Percentiles rank a stretch among this genome's conserved stretches.
These are phyloP conservation scores for Ensete ventricosum DNA, from an alignment of 176 grass and related monocot genomes.

Conservation along the genomic window DNA sequence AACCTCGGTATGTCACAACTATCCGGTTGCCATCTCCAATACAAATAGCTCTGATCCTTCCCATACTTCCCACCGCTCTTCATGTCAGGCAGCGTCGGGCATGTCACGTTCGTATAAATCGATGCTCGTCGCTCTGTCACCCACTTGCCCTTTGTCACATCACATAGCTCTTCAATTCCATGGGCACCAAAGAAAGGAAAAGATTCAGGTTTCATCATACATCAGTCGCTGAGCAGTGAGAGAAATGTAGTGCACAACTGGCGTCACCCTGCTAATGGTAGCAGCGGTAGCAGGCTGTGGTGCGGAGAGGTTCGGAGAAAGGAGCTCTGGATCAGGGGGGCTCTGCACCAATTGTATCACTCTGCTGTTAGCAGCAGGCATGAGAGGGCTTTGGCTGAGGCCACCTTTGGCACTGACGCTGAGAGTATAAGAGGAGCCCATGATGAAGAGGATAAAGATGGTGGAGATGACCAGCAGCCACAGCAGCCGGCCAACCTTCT, in stretches of 20 bases:
- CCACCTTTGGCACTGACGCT: too few relatives aligned
- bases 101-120: slow-evolving; percentile 46
- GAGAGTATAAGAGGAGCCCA: neutral
- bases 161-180: slow-evolving; percentile 23
- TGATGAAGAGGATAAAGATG: slow-evolving; percentile 1
- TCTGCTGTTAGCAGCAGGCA: neutral
- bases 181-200: neutral
- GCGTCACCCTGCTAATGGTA: too few relatives aligned
- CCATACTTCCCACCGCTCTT: slow-evolving; percentile 69
- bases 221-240: too few relatives aligned
- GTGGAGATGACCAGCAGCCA: neutral
- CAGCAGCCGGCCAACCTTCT: slow-evolving; percentile 3
- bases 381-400: neutral
- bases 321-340: too few relatives aligned
- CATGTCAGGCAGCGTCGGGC: slow-evolving; percentile 38
- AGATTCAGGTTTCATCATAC: too few relatives aligned
- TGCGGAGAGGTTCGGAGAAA: too few relatives aligned
- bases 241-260: too few relatives aligned
- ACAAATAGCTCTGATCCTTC: slow-evolving; percentile 40
- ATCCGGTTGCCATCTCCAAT: slow-evolving; percentile 60
- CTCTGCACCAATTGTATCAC: too few relatives aligned
- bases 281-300: too few relatives aligned
- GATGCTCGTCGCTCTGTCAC: slow-evolving; percentile 38
- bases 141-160: slow-evolving; percentile 48
- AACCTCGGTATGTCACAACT: slow-evolving; percentile 47